Conservation (phyloP, 1,284 basidiomycete genomes). For the Acaromyces ingoldii region DNA sequence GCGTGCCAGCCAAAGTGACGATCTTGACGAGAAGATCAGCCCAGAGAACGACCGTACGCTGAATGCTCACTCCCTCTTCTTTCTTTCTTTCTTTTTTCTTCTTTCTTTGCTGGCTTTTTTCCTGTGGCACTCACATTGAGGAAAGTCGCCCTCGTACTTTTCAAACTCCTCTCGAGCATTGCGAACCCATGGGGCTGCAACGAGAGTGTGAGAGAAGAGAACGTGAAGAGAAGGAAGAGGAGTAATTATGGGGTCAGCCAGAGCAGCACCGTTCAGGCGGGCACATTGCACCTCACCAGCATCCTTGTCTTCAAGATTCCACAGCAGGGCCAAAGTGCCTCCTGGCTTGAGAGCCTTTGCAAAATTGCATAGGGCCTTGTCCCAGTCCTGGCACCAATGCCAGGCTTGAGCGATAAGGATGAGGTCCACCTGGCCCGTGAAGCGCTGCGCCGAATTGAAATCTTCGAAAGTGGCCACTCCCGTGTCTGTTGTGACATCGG, state of each 20-base stretch:
- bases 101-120: too few relatives aligned
- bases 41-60: not conserved
- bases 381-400: conserved; percentile 45
- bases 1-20: conserved; percentile 40
- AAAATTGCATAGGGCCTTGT: conserved; percentile 21
- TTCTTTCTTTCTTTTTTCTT: not conserved
- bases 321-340: conserved; percentile 39
- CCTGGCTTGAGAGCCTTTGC: conserved; percentile 24
- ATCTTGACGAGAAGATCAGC: conserved; percentile 11
- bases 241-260: not conserved
- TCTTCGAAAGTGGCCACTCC: not conserved
- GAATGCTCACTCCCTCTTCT: not conserved
- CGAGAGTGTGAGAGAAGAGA: not conserved
- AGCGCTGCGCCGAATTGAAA: not conserved
- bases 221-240: not conserved
- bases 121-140: conserved; percentile 26
- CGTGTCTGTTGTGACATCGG: not conserved
- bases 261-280: not conserved
- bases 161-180: conserved; percentile 42
- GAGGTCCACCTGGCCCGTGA: not conserved
- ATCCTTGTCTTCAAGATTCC: conserved; percentile 46
- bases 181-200: conserved; percentile 35
- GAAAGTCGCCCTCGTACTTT: conserved; percentile 31
- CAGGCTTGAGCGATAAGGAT: conserved; percentile 20
- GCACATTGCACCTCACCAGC: conserved; percentile 10